Evolutionary conservation across 805 yeast genomes (phyloP).

Genomic region (Nakazawaea ishiwadae): DNA sequence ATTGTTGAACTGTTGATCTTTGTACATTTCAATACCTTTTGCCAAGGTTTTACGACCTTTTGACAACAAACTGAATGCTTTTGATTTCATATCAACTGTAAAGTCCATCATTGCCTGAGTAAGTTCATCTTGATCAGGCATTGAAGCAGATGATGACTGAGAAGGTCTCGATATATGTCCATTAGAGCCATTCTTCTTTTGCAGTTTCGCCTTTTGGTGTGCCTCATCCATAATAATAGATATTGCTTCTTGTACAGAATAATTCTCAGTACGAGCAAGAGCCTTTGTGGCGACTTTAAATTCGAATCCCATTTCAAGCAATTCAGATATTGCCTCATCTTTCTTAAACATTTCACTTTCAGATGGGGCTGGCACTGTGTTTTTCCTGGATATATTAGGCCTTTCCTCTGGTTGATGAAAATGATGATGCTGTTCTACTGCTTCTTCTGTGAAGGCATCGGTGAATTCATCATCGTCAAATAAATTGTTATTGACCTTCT

Average conservation of each 20-base stretch:
- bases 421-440: too few species aligned
- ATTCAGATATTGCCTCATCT: slow-evolving; percentile 58
- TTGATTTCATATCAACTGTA: slow-evolving; percentile 50
- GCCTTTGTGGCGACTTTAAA: slow-evolving; percentile 58
- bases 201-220: slow-evolving; percentile 28
- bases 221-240: slow-evolving; percentile 60
- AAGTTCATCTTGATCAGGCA: slow-evolving; percentile 26
- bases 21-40: slow-evolving; percentile 58
- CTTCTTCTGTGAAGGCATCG: slow-evolving; percentile 27
- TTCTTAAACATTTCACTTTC: slow-evolving; percentile 16
- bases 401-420: neutral
- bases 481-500: neutral
- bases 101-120: slow-evolving; percentile 43
- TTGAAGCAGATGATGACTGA: too few species aligned
- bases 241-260: slow-evolving; percentile 61
- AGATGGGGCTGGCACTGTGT: slow-evolving; percentile 8
- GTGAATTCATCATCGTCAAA: slow-evolving; percentile 35
- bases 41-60: slow-evolving; percentile 58
- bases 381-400: neutral
- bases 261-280: slow-evolving; percentile 47
- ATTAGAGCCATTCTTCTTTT: too few species aligned
- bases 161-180: too few species aligned
- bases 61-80: slow-evolving; percentile 54
- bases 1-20: slow-evolving; percentile 26
- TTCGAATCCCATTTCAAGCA: slow-evolving; percentile 78